Evolutionary conservation across 2,329 filamentous ascomycete species (phyloP), one percentile per base, ranked within the genome.

Genomic region (Penicillium sp.): DNA sequence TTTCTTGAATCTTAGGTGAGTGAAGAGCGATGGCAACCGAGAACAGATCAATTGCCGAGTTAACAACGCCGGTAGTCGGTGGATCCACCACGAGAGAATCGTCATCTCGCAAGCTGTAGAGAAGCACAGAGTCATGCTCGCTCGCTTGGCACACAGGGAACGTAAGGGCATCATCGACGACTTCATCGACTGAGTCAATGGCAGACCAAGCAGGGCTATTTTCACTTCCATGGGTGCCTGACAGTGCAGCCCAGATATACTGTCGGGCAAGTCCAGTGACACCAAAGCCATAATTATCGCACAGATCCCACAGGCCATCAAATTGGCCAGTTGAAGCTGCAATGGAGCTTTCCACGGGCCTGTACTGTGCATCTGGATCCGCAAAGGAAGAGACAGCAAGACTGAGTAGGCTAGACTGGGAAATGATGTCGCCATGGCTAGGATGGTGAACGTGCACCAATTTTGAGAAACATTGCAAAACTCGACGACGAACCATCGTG

Each of bases 401-500:
- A 1, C 93, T 95, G 37, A 99, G 81, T 9, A 99, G 82, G 67
- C 96, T 98, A 0, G 93, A 96, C 68, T 98, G 92, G 24, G 96
- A 81, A 10, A 98, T 82, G 2, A 91, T 87, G 74, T 99, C 95
- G 54, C 87, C 90, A 59, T 90, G 90, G 42, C 90, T 91, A 16
- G 89, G 84, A 37, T 95, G 91, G 67, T 91, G 96, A 50, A 96
- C 84, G 66, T 91, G 93, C 21, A 98, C 88, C 37, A 99, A 82
- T 74, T 93, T 93, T 35, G 90, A 90, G 71, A 97, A 99, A 73
- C 93, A 98, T 74, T 99, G 93, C 54, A 99, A 82, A 3, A 99
- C 93, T 67, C 95, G 87, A 56, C 95, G 84, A 65, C 96, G 89
- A 13, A 96, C 91, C 91, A 98, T 96, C 63, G 93, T 86, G 56